Conservation (phyloP, 1,139 yeast genomes). For the Blastobotrys petasosporus region DNA sequence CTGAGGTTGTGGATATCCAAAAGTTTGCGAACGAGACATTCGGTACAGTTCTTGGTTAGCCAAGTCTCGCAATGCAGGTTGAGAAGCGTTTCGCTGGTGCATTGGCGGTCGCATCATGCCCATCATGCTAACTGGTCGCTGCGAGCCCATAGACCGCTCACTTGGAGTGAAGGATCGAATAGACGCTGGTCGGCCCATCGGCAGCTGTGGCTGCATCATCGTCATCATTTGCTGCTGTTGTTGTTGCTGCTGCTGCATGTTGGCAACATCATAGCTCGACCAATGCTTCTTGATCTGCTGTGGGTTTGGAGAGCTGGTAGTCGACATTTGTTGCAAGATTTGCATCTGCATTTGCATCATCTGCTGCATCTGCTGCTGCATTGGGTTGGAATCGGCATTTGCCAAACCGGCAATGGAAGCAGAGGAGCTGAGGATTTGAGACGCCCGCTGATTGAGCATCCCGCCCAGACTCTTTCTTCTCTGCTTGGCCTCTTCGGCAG, state of each 20-base stretch:
- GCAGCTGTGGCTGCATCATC: neutral
- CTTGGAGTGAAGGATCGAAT: constrained; percentile 24
- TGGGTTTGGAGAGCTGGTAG: constrained; percentile 16
- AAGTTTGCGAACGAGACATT: constrained; percentile 12
- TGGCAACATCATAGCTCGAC: constrained; percentile 20
- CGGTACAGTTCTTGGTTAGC: constrained; percentile 13
- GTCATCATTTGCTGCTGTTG: constrained; percentile 1
- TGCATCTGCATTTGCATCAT: constrained; percentile 35
- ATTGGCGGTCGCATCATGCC: neutral
- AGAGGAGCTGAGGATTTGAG: neutral
- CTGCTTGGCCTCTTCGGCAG: constrained; percentile 36
- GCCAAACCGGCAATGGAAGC: constrained; percentile 1
- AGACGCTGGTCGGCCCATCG: constrained; percentile 22
- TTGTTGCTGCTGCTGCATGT: constrained; percentile 8
- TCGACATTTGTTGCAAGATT: constrained; percentile 29
- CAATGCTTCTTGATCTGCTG: constrained; percentile 17
- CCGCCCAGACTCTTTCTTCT: constrained; percentile 24
- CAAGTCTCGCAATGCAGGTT: constrained; percentile 13
- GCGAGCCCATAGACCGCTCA: constrained; percentile 16
- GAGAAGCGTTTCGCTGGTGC: constrained; percentile 11
- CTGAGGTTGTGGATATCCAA: constrained; percentile 8
- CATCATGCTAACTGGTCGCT: constrained; percentile 11
- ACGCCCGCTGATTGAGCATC: constrained; percentile 9
- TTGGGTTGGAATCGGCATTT: constrained; percentile 13
- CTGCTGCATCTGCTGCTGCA: constrained; percentile 32